phyloP scores from a whole-genome alignment of 148 eudicot species.

The Fagopyrum homotropicum region DNA sequence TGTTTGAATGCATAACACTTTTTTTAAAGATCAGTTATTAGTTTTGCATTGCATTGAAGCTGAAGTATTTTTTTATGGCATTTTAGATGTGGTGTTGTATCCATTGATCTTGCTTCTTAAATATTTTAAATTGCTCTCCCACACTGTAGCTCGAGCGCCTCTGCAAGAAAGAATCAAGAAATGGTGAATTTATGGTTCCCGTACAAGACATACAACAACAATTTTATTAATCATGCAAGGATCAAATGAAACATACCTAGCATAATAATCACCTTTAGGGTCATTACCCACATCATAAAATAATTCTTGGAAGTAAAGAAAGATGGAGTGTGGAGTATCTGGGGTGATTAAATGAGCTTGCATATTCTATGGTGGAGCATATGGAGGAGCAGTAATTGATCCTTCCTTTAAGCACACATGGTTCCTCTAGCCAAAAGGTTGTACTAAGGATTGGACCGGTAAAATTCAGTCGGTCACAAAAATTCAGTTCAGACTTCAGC shows the following conservation, averaged over 20 bases:
- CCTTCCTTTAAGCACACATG: slow-evolving; percentile 97
- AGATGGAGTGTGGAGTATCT: slow-evolving; percentile 83
- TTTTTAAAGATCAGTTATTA: too few species aligned
- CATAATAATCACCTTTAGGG: slow-evolving; percentile 99
- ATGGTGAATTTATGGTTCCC: not conserved
- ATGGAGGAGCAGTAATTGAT: slow-evolving; percentile 89
- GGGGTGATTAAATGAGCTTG: slow-evolving; percentile 93
- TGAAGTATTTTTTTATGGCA: too few species aligned
- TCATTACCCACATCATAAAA: slow-evolving; percentile 98
- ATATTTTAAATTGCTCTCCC: too few species aligned
- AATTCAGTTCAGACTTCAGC: not conserved
- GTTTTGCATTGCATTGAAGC: too few species aligned
- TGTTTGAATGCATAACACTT: too few species aligned
- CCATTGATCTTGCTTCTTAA: too few species aligned
- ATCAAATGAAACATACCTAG: slow-evolving; percentile 45
- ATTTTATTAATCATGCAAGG: not conserved
- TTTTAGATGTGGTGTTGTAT: too few species aligned
- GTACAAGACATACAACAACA: not conserved
- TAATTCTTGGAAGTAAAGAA: slow-evolving; percentile 93
- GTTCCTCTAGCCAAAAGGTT: slow-evolving; percentile 91
- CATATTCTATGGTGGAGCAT: slow-evolving; percentile 99
- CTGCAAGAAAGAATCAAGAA: slow-evolving; percentile 29
- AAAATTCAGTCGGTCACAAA: not conserved
- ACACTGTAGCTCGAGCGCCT: slow-evolving; percentile 94
- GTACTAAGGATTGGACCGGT: slow-evolving; percentile 40